A percentile compares a stretch with the other conserved stretches of the same genome.
phyloP scores from a whole-genome alignment of 805 yeast species.

The Starmerella etchellsii region DNA sequence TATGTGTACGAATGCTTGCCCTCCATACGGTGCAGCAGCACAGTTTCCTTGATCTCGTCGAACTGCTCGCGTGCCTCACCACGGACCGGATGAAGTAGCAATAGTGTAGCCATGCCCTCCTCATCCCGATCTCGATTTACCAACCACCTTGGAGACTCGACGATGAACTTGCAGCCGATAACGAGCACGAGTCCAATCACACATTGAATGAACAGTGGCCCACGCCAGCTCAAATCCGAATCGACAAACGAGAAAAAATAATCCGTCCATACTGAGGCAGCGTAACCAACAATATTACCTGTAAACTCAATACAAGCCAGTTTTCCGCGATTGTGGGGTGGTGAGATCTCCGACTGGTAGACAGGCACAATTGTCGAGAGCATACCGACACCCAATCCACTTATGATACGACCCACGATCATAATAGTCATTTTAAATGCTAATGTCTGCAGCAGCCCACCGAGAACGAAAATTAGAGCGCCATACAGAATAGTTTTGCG shows the following conservation, averaged over 20 bases:
- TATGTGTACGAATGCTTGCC: conserved; percentile 65
- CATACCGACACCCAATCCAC: conserved; percentile 82
- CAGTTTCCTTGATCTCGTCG: conserved; percentile 69
- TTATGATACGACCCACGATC: conserved; percentile 61
- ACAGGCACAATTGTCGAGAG: conserved; percentile 75
- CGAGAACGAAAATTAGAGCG: conserved; percentile 60
- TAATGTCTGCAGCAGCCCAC: conserved; percentile 62
- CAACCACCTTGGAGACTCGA: conserved; percentile 86
- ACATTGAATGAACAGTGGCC: conserved; percentile 67
- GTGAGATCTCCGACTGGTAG: conserved; percentile 79
- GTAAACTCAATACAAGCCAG: conserved; percentile 81
- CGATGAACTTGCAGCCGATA: conserved; percentile 63
- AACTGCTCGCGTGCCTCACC: conserved; percentile 61
- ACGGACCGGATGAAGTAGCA: conserved; percentile 53
- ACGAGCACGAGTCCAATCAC: conserved; percentile 56
- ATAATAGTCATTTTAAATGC: conserved; percentile 42
- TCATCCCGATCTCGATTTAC: conserved; percentile 62
- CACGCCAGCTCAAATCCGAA: conserved; percentile 56
- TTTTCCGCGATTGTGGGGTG: conserved; percentile 73
- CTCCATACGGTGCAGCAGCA: conserved; percentile 61
- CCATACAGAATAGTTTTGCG: conserved; percentile 70
- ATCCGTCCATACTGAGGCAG: conserved; percentile 78
- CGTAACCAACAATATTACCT: conserved; percentile 72
- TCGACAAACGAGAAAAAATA: conserved; percentile 57
- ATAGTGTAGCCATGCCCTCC: conserved; percentile 76